These are phyloP conservation scores for Mytilinidion resinicola DNA, from an alignment of 495 filamentous ascomycete genomes.

Conservation along the genomic window DNA sequence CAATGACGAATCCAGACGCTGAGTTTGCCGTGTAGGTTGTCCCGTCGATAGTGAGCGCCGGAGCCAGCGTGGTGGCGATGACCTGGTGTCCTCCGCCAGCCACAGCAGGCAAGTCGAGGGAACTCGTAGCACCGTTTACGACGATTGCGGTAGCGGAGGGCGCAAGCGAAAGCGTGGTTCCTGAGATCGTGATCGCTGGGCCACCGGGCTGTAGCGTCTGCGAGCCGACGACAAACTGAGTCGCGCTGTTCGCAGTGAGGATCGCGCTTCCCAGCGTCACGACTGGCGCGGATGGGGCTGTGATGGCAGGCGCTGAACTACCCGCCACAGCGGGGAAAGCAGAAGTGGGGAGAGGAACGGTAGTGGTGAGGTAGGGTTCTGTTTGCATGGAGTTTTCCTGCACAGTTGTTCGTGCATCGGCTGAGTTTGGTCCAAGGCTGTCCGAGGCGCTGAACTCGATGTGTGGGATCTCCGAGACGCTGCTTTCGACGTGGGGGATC, in stretches of 20 bases:
- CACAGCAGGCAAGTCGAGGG: neutral
- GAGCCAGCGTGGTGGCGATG: constrained; percentile 4
- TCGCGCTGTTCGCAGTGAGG: constrained; percentile 5
- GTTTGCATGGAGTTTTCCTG: neutral
- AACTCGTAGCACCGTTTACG: constrained; percentile 17
- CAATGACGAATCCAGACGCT: constrained; percentile 19
- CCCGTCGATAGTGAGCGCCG: constrained; percentile 11
- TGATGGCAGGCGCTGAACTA: constrained; percentile 1
- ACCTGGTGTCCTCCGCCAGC: neutral
- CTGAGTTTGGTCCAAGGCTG: neutral
- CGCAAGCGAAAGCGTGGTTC: constrained; percentile 20
- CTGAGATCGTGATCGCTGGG: constrained; percentile 21
- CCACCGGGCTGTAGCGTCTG: constrained; percentile 26
- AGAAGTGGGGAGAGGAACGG: constrained; percentile 2
- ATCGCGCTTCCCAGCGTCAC: constrained; percentile 11
- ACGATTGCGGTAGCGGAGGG: constrained; percentile 19
- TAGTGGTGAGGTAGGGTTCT: constrained; percentile 9
- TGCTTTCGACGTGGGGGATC: neutral
- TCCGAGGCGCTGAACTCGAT: neutral
- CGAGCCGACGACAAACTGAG: constrained; percentile 10
- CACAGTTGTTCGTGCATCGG: neutral
- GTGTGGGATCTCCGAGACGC: neutral
- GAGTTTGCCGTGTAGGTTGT: constrained; percentile 18
- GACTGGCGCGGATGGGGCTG: constrained; percentile 6
- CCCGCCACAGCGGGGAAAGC: neutral